Conservation (phyloP, 2,329 filamentous ascomycete species). For the Penicillium sp. region DNA sequence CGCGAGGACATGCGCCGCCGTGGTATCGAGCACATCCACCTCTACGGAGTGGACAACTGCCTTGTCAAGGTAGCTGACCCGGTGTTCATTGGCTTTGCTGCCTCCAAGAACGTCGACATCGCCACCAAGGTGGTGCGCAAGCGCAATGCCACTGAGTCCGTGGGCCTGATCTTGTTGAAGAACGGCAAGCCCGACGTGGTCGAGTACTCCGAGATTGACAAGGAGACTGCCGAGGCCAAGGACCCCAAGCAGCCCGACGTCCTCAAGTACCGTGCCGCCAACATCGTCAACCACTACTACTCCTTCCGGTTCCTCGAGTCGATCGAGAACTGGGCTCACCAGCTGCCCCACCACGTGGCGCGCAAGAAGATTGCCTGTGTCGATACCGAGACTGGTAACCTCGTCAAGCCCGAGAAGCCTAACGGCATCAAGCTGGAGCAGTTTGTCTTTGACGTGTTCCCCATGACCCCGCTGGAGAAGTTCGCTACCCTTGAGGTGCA, state of each 20-base stretch:
- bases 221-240: constrained; percentile 81
- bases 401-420: constrained; percentile 86
- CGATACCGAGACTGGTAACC: constrained; percentile 72
- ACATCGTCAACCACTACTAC: constrained; percentile 99
- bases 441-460: constrained; percentile 98
- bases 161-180: constrained; percentile 90
- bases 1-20: constrained; percentile 85
- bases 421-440: constrained; percentile 99
- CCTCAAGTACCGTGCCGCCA: constrained; percentile 94
- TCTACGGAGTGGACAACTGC: constrained; percentile 99
- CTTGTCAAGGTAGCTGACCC: constrained; percentile 98
- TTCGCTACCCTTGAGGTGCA: constrained; percentile 96
- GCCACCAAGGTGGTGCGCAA: constrained; percentile 99
- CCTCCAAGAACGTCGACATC: constrained; percentile 85
- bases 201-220: constrained; percentile 96
- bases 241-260: constrained; percentile 77
- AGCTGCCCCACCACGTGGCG: constrained; percentile 91
- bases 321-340: constrained; percentile 81
- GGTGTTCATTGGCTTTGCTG: constrained; percentile 90
- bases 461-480: constrained; percentile 77
- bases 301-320: constrained; percentile 88
- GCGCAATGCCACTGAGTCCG: constrained; percentile 92
- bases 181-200: constrained; percentile 96
- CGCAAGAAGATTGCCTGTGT: constrained; percentile 96
- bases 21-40: constrained; percentile 91